Evolutionary conservation across 192 early-diverging fungal species (phyloP), one percentile per base, ranked within the genome.

Genomic region (Coemansia biformis): DNA sequence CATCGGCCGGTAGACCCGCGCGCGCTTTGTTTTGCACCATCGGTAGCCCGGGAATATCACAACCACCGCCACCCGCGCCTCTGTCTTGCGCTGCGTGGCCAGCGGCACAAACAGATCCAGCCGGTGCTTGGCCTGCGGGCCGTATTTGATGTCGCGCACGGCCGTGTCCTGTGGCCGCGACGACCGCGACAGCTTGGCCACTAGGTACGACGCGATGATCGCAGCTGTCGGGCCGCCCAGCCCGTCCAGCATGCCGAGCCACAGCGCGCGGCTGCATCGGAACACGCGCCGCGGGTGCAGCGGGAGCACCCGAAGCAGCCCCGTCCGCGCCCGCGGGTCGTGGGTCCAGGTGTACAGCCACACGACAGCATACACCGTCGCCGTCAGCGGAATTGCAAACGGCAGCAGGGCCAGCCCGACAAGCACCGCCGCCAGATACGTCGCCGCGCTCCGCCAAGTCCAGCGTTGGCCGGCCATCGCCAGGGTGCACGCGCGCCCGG

Each of bases 331-430:
- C 19, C 69, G 61, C 37, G 61, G 69, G 62, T 72, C 69, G 41
- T 65, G 69, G 7, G 69, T 72, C 69, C 69, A 73, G 4, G 69
- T 73, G 39, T 73, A 73, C 17, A 65, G 41, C 69, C 69, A 73
- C 21, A 73, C 69, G 5, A 73, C 31, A 0, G 48, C 53, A 30
- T 73, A 73, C 28, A 49, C 50, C 14, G 46, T 14, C 16, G 45
- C 39, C 16, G 58, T 49, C 16, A 65, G 14, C 5, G 69, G 69
- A 8, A 73, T 12, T 3, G 62, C 62, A 42, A 73, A 65, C 23
- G 69, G 69, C 38, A 73, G 42, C 57, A 73, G 47, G 23, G 46
- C 57, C 10, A 57, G 43, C 14, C 47, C 48, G 1, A 33, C 37
- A 14, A 28, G 34, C 29, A 38, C 49, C 29, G 26, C 42, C 29